Base-by-base conservation (phyloP, 148 eudicot genomes). In the Tetragonia tetragonoides region DNA sequence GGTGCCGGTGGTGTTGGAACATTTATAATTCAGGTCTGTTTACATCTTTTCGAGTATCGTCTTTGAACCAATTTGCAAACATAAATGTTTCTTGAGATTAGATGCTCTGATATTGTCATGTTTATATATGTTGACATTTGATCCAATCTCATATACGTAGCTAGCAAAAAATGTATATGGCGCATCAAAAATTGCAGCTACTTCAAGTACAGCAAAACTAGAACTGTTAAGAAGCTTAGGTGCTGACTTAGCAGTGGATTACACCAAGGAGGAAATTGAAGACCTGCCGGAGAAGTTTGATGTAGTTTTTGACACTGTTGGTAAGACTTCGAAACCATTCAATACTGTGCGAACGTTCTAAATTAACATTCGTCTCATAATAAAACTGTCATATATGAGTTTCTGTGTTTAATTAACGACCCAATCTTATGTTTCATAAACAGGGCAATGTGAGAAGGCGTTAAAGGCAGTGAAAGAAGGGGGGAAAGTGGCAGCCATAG, bases 1-100 rank as follows among this genome's bases (percentile, higher is more conserved):
- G 68, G 68, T 11, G 68, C 68, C 6, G 68, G 68, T 65, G 68
- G 41, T 10, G 68, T 65, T 65, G 68, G 68, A 10, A 23, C 68
- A 1, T 37, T 65, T 34, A 38, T 38, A 24, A 65, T 65, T 65
- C 68, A 65, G 68, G 68, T 65, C 0, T 37, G 39, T 28, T 16
- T 10, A 6, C 18, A 10, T 63, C 39, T 17, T 37, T 65, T 38
- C 17, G 41, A n/a, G n/a, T 6, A 65, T 24, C 12, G 34, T 28
- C 34, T 28, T 28, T 28, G 34, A 28, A 28, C 34, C 34, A 28
- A 28, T 28, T 28, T 28, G 34, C 34, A 0, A 28, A 28, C 34
- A 28, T 28, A 28, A 28, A 28, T 28, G 34, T 28, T 28, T 28
- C 34, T 28, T 28, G 34, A 28, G 34, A 28, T 28, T 28, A 28